Percentiles rank a stretch among this genome's conserved stretches.
Evolutionary conservation across 2,329 filamentous ascomycete species (phyloP).

Genomic region (Beauveria asiatica): DNA sequence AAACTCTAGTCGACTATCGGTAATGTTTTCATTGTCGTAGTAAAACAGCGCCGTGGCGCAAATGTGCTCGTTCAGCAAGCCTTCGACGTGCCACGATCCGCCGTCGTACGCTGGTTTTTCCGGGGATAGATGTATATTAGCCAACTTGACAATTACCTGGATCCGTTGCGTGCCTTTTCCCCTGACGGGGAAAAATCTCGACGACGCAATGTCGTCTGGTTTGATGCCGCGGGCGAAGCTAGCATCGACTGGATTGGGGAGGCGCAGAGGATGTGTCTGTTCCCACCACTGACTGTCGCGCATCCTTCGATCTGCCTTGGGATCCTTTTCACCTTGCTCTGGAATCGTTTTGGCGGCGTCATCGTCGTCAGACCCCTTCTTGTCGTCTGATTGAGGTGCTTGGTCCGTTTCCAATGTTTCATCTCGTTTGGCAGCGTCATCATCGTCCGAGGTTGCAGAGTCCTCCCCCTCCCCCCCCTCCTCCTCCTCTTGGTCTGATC

Average conservation of each 20-base stretch:
- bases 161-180: constrained; percentile 26
- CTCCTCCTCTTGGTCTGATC: too few species aligned
- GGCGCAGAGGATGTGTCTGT: constrained; percentile 18
- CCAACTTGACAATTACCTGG: constrained; percentile 57
- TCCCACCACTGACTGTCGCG: constrained; percentile 18
- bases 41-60: constrained; percentile 55
- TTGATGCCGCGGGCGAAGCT: constrained; percentile 13
- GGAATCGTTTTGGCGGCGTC: neutral
- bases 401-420: constrained; percentile 17
- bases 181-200: constrained; percentile 13
- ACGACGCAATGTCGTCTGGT: neutral
- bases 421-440: neutral
- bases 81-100: constrained; percentile 48
- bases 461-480: too few species aligned
- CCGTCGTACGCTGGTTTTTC: constrained; percentile 45
- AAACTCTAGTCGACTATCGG: constrained; percentile 42
- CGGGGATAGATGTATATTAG: constrained; percentile 52
- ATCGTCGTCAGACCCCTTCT: too few species aligned
- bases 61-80: constrained; percentile 55
- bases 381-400: neutral
- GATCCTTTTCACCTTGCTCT: constrained; percentile 9
- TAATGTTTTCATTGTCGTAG: constrained; percentile 52
- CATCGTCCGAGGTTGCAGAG: too few species aligned
- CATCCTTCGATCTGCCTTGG: neutral
- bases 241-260: constrained; percentile 10